Evolutionary conservation across 208 protist genomes (phyloP).

Genomic region (Leishmania arabica): DNA sequence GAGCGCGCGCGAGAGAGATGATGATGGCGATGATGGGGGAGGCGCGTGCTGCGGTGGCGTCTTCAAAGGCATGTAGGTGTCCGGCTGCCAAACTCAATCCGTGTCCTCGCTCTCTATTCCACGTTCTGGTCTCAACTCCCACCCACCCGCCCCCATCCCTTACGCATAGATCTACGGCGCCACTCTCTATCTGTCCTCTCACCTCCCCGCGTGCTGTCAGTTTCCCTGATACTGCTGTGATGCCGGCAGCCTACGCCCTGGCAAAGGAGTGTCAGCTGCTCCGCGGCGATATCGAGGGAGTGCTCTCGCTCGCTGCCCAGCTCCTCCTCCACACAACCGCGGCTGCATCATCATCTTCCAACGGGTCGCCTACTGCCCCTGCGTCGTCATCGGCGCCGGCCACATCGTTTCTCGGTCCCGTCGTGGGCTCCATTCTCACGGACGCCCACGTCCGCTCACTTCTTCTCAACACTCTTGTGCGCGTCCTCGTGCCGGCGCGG

Average conservation of each 20-base stretch:
- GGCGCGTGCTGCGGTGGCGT: not conserved
- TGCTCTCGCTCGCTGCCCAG: slow-evolving; percentile 49
- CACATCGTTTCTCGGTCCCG: not conserved
- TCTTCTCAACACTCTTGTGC: slow-evolving; percentile 55
- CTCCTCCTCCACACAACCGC: slow-evolving; percentile 9
- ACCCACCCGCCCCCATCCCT: not conserved
- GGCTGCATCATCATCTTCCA: not conserved
- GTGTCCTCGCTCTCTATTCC: not conserved
- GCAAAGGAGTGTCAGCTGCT: slow-evolving; percentile 63
- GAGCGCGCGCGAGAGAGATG: not conserved
- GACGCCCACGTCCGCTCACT: slow-evolving; percentile 45
- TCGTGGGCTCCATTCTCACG: slow-evolving; percentile 41
- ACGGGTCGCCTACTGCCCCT: not conserved
- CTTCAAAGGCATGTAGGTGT: not conserved
- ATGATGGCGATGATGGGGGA: not conserved
- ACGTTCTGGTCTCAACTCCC: not conserved
- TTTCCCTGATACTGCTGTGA: slow-evolving; percentile 7
- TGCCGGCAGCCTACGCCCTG: slow-evolving; percentile 56
- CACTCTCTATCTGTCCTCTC: not conserved
- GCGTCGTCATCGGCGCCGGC: slow-evolving; percentile 16
- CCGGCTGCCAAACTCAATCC: not conserved
- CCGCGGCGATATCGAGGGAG: slow-evolving; percentile 51
- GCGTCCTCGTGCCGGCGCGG: slow-evolving; percentile 53
- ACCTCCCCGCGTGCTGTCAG: not conserved
- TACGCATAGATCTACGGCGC: not conserved